These are phyloP conservation scores for Neofusicoccum sp. DNA, from an alignment of 2,329 filamentous ascomycete genomes.

Conservation along the genomic window DNA sequence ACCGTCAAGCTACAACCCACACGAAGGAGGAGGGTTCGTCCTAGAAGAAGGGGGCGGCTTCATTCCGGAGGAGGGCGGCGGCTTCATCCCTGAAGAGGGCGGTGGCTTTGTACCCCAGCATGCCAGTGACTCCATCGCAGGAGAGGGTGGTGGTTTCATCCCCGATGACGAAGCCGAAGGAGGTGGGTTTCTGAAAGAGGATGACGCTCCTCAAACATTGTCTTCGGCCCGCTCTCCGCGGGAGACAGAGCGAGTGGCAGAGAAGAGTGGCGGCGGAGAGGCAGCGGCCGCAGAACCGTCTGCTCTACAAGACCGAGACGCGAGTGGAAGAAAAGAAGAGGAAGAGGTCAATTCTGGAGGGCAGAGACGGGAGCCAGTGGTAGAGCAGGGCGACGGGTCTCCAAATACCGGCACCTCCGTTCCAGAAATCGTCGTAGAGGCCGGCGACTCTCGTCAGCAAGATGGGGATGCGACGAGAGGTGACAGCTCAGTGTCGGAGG, in stretches of 20 bases:
- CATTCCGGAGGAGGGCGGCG: constrained; percentile 30
- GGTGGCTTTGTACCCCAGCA: constrained; percentile 40
- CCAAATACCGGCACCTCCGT: too few species aligned
- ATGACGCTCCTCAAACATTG: background rate
- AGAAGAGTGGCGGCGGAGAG: background rate
- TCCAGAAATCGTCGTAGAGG: too few species aligned
- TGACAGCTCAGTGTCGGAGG: background rate
- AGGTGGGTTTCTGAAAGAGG: background rate
- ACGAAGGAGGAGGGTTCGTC: constrained; percentile 27
- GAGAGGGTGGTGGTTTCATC: constrained; percentile 40
- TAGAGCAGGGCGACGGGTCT: too few species aligned
- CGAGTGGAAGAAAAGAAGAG: too few species aligned
- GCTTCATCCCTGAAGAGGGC: constrained; percentile 34
- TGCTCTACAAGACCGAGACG: too few species aligned
- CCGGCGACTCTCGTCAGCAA: too few species aligned
- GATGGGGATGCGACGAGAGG: too few species aligned
- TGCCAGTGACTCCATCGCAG: constrained; percentile 21
- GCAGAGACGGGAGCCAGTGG: too few species aligned
- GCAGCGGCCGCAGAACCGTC: too few species aligned
- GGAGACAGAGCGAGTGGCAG: background rate
- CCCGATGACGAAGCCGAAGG: constrained; percentile 34
- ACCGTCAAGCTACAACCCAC: constrained; percentile 11
- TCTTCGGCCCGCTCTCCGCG: background rate
- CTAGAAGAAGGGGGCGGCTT: constrained; percentile 25
- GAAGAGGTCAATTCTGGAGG: too few species aligned